Evolutionary conservation across 2,329 filamentous ascomycete genomes (phyloP), one percentile per base, ranked within the genome.

Genomic region (Pseudogymnoascus sp.): DNA sequence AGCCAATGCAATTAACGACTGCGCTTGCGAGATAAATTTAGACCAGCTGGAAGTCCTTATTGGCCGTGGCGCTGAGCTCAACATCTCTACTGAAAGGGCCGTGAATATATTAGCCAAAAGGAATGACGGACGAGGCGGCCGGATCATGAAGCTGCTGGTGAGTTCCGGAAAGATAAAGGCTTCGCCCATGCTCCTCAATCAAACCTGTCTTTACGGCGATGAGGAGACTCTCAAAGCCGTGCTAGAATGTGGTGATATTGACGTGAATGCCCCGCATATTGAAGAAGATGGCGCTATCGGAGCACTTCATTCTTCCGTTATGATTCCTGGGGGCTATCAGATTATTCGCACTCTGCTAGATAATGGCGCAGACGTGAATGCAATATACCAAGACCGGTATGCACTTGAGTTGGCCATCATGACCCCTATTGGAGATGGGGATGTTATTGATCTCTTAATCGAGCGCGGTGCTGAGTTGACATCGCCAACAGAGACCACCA

Each of bases 401-500:
- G 33, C 58, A 28, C 58, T 60, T 23, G 58, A 60, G 16, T n/a
- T 60, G 58, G 58, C 58, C 12, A 60, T 60, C n/a, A 41, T 41
- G 37, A 9, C 33, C 5, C 58, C 58, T n/a, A 52, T 52, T 52
- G 33, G 33, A 11, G 58, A 60, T 28, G 58, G 33, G 14, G 33
- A 37, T n/a, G 31, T 60, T 28, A 60, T 60, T 12, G 58, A 60
- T 16, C 33, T 60, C 8, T 41, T 60, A 31, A 40, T 60, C 37
- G 58, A 60, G 25, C 33, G 58, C 2, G 58, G 58, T n/a, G 58
- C 58, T 5, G 12, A 37, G 9, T 41, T 60, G 12, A 60, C 18
- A 9, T 60, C 58, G 18, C 23, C n/a, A 9, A 18, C 33, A n/a
- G 33, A 60, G 33, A 21, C 25, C 18, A 60, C 58, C n/a, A 12